Evolutionary conservation across 2,329 filamentous ascomycete genomes (phyloP), one percentile per base, ranked within the genome.

Genomic region (Colletotrichum sp.): DNA sequence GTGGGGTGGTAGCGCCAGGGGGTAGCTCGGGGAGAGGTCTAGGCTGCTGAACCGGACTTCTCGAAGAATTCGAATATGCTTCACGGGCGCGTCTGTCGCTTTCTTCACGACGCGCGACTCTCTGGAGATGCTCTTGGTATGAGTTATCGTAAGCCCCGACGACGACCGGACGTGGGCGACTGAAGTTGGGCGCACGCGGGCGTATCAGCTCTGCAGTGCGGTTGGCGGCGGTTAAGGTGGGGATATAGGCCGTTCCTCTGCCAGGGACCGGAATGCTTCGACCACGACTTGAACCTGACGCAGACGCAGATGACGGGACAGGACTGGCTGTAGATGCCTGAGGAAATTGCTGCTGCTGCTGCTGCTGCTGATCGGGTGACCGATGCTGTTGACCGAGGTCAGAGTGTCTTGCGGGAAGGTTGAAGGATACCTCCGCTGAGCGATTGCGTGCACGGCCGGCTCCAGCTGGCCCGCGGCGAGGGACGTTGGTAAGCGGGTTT

Each of bases 121-220:
- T 57, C 47, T 74, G 62, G 15, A 58, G 63, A 27, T 74, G 47
- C 6, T 74, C 72, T 16, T 74, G 27, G 57, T 71, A 65, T 16
- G 68, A 65, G 55, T 75, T 74, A 43, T 75, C 74, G 69, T 61
- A 76, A 29, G 64, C 74, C 58, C 74, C 74, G 31, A 76, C 68
- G 33, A 74, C 43, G 12, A 73, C 47, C 27, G 74, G 43, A 51
- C 43, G 43, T 21, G 43, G 74, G 43, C 72, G 74, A 64, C 72
- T 54, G 58, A 47, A 54, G 21, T 62, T 66, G 24, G 64, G 34
- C 29, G 58, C 51, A 38, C 38, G 64, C 29, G 65, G 70, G 33
- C 70, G 69, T 59, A 69, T 64, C 38, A 63, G 70, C 55, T 57
- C 47, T 55, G 36, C 51, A 38, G 61, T 74, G 57, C 66, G 54